These are phyloP conservation scores for Incumbomyces lentus DNA, from an alignment of 2,329 filamentous ascomycete species.

Conservation along the genomic window DNA sequence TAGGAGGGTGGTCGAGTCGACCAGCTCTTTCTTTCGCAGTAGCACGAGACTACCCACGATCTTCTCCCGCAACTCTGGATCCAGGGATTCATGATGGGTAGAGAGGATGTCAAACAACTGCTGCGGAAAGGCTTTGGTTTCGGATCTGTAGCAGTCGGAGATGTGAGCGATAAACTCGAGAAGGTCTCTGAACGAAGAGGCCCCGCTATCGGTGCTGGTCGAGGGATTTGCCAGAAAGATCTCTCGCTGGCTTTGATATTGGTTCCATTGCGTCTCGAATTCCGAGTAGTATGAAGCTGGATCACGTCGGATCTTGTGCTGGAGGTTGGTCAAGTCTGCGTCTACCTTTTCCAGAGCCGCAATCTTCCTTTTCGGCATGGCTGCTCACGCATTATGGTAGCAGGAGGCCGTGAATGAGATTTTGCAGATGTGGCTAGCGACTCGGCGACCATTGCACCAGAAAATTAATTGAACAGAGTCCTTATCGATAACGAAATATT, in stretches of 20 bases:
- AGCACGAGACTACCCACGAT: conserved; percentile 83
- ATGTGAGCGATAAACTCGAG: conserved; percentile 91
- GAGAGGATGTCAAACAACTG: conserved; percentile 73
- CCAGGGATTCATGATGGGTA: conserved; percentile 70
- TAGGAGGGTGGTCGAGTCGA: conserved; percentile 73
- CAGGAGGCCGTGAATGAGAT: neutral
- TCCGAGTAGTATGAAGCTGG: conserved; percentile 84
- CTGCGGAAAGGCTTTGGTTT: conserved; percentile 65
- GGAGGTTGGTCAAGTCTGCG: conserved; percentile 77
- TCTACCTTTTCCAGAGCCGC: conserved; percentile 92
- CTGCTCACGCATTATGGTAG: neutral
- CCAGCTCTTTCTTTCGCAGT: conserved; percentile 78
- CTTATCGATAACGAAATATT: neutral
- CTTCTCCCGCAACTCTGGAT: conserved; percentile 83
- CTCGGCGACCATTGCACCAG: neutral
- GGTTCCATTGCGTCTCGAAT: conserved; percentile 76
- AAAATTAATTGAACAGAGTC: neutral
- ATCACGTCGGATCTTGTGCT: conserved; percentile 84
- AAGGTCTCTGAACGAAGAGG: conserved; percentile 78
- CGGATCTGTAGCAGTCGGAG: conserved; percentile 80
- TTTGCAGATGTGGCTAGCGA: neutral
- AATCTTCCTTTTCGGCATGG: conserved; percentile 78
- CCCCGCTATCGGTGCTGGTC: conserved; percentile 58
- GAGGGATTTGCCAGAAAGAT: conserved; percentile 80
- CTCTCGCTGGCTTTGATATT: conserved; percentile 83